Conservation (phyloP, 78 protist genomes). For the Speleostelium caveatum region DNA sequence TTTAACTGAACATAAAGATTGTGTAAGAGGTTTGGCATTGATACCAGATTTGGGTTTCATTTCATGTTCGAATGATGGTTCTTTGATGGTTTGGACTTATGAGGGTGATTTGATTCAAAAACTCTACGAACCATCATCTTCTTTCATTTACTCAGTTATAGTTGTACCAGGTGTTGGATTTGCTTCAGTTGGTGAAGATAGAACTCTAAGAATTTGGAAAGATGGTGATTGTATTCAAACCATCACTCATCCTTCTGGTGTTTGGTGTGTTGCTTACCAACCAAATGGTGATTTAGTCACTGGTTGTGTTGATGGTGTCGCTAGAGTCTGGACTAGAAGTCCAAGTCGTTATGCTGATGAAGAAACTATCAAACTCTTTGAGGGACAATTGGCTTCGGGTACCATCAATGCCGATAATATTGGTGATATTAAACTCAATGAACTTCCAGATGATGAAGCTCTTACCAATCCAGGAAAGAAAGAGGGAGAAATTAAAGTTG, state of each 20-base stretch:
- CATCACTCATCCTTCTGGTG: slow-evolving; percentile 83
- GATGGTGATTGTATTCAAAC: slow-evolving; percentile 78
- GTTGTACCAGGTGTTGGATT: slow-evolving; percentile 65
- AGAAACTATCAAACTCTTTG: slow-evolving; percentile 5
- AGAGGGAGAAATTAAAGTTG: slow-evolving; percentile 83
- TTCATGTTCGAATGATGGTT: slow-evolving; percentile 75
- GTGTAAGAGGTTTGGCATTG: slow-evolving; percentile 86
- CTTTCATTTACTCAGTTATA: slow-evolving; percentile 75
- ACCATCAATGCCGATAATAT: slow-evolving; percentile 37
- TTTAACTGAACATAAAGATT: slow-evolving; percentile 82
- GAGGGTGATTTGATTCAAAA: slow-evolving; percentile 68
- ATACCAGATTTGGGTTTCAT: slow-evolving; percentile 79
- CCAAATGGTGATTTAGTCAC: slow-evolving; percentile 82
- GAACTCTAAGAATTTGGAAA: slow-evolving; percentile 68
- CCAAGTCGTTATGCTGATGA: slow-evolving; percentile 18
- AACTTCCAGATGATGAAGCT: slow-evolving; percentile 32
- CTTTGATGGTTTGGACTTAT: slow-evolving; percentile 71
- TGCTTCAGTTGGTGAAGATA: slow-evolving; percentile 82
- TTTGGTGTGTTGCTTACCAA: slow-evolving; percentile 70
- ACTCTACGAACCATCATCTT: background rate
- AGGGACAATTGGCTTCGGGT: slow-evolving; percentile 27
- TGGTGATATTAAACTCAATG: slow-evolving; percentile 78
- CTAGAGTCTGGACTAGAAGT: slow-evolving; percentile 59
- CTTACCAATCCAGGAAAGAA: slow-evolving; percentile 67
- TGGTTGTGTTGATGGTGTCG: slow-evolving; percentile 86